Conservation (phyloP, 2,329 filamentous ascomycete species). For the Sporothrix variecibatus region DNA sequence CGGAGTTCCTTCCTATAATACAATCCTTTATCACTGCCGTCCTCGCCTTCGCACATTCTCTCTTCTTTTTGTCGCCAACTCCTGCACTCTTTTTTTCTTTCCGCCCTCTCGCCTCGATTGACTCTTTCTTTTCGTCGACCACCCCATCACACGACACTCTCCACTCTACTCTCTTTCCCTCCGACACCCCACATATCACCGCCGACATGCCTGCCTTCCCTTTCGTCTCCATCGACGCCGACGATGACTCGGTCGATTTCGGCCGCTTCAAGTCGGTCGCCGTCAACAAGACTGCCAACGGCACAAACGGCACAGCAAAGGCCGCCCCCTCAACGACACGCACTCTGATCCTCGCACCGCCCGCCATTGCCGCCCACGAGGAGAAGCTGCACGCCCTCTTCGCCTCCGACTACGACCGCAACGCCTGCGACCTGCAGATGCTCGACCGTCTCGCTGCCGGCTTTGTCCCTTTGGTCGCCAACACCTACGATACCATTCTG, state of each 20-base stretch:
- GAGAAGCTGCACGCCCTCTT: conserved; percentile 73
- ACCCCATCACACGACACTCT: background rate
- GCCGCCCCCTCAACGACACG: background rate
- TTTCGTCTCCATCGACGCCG: conserved; percentile 29
- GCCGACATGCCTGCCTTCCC: conserved; percentile 29
- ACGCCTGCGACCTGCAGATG: conserved; percentile 90
- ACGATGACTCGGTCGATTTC: conserved; percentile 25
- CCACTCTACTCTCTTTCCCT: background rate
- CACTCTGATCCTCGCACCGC: conserved; percentile 67
- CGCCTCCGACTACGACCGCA: conserved; percentile 64
- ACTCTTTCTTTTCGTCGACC: background rate
- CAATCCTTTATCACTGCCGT: background rate
- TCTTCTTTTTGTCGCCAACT: background rate
- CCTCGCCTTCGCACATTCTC: background rate
- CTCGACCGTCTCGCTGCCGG: conserved; percentile 87
- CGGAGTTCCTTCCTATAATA: background rate
- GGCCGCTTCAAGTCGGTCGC: conserved; percentile 14
- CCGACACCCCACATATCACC: background rate
- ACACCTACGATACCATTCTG: conserved; percentile 81
- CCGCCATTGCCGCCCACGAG: conserved; percentile 84
- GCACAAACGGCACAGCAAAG: background rate
- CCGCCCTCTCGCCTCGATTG: background rate
- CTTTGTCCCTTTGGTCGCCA: conserved; percentile 71
- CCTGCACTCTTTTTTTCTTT: background rate
- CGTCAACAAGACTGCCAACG: background rate